These are phyloP conservation scores for Kodamaea restingae DNA, from an alignment of 805 yeast genomes.

Conservation along the genomic window DNA sequence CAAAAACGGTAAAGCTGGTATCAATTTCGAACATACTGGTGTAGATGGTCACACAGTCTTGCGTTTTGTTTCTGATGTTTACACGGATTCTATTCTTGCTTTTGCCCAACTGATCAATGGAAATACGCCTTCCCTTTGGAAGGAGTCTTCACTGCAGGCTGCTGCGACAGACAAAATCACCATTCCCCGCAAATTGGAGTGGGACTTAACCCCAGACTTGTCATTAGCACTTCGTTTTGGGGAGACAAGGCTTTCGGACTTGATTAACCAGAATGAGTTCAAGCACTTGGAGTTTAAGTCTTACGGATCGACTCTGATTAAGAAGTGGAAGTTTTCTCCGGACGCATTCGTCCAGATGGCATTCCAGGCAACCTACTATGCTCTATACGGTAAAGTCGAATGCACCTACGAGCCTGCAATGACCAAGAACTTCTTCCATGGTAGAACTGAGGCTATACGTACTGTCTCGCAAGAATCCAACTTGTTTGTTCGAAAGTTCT, in stretches of 20 bases:
- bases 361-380: constrained; percentile 88
- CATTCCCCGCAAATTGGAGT: constrained; percentile 82
- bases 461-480: constrained; percentile 79
- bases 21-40: constrained; percentile 91
- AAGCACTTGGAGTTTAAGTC: constrained; percentile 68
- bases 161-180: constrained; percentile 40
- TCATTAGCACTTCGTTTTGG: constrained; percentile 82
- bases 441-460: constrained; percentile 89
- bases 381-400: constrained; percentile 87
- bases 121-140: constrained; percentile 72
- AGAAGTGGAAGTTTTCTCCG: constrained; percentile 82
- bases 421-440: constrained; percentile 85
- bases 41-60: constrained; percentile 94
- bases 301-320: constrained; percentile 74
- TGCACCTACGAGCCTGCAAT: constrained; percentile 95
- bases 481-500: constrained; percentile 77
- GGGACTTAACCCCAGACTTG: constrained; percentile 75
- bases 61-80: constrained; percentile 82
- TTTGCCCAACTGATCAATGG: constrained; percentile 82
- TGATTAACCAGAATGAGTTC: constrained; percentile 87
- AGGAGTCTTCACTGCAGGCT: constrained; percentile 21
- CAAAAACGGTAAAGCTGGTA: constrained; percentile 86
- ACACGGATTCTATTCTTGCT: constrained; percentile 83
- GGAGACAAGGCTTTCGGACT: constrained; percentile 81
- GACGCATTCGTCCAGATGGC: constrained; percentile 95